A percentile compares a stretch with the other conserved stretches of the same genome.
Evolutionary conservation across 768 basidiomycete genomes (phyloP).

Genomic region (Paxillus rubicundulus): DNA sequence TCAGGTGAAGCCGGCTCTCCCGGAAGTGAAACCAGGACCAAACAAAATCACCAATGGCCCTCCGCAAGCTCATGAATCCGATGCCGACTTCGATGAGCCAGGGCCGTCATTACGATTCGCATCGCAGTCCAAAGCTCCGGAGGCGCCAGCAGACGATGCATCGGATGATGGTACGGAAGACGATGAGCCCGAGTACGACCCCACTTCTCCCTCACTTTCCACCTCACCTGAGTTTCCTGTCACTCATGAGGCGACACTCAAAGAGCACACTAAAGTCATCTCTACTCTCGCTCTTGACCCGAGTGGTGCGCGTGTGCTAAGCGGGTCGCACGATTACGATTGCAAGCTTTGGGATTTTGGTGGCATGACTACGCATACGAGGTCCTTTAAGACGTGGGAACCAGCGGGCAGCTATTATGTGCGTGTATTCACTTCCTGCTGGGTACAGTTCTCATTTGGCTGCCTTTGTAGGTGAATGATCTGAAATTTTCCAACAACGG

Average conservation of each 20-base stretch:
- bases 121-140: conserved; percentile 3
- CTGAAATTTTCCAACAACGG: conserved; percentile 87
- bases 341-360: conserved; percentile 99
- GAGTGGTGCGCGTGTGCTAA: conserved; percentile 86
- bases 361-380: conserved; percentile 87
- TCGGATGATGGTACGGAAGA: conserved; percentile 26
- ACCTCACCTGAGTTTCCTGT: conserved; percentile 65
- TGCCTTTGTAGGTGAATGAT: conserved; percentile 71
- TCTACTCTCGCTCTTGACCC: conserved; percentile 91
- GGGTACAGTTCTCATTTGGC: background rate
- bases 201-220: conserved; percentile 39
- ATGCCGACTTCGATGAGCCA: conserved; percentile 23
- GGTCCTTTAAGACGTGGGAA: conserved; percentile 97
- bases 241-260: conserved; percentile 87
- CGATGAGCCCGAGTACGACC: conserved; percentile 53
- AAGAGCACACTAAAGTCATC: conserved; percentile 95
- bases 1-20: conserved; percentile 11
- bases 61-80: conserved; percentile 17
- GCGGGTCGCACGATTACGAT: conserved; percentile 97
- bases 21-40: conserved; percentile 9
- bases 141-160: conserved; percentile 18
- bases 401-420: conserved; percentile 93
- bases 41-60: conserved; percentile 10
- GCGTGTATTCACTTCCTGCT: conserved; percentile 12
- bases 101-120: conserved; percentile 1